phyloP scores from a whole-genome alignment of 495 filamentous ascomycete species.

The Trichoderma virens region DNA sequence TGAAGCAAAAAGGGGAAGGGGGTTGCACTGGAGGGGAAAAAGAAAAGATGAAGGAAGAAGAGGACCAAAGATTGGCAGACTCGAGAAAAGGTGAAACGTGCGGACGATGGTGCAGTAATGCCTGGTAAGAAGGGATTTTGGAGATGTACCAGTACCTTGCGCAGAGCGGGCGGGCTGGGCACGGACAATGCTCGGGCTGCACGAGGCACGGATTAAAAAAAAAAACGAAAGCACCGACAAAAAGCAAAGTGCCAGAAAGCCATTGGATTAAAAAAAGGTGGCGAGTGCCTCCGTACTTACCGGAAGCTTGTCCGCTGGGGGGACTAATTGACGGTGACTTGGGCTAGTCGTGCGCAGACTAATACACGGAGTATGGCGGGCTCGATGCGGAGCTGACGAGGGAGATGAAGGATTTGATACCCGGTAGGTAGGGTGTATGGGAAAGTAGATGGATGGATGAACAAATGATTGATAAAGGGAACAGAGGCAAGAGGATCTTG shows the following conservation, averaged over 20 bases:
- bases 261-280: neutral
- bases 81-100: neutral
- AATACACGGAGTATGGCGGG: neutral
- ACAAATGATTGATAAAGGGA: neutral
- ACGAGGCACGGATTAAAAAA: neutral
- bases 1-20: neutral
- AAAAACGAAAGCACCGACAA: neutral
- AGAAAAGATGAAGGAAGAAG: neutral
- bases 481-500: neutral
- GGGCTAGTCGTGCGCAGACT: neutral
- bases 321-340: neutral
- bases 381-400: neutral
- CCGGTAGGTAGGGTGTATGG: neutral
- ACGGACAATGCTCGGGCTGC: neutral
- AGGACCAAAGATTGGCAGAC: neutral
- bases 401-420: neutral
- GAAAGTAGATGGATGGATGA: neutral
- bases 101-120: neutral
- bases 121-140: neutral
- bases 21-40: neutral
- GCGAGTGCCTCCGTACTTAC: neutral
- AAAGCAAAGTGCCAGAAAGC: neutral
- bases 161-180: conserved; percentile 1
- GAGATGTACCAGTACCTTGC: neutral
- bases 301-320: neutral